Percentiles rank a stretch among this genome's conserved stretches.
Conservation (phyloP, 768 basidiomycete genomes). For the Leccinum barrowsii region DNA sequence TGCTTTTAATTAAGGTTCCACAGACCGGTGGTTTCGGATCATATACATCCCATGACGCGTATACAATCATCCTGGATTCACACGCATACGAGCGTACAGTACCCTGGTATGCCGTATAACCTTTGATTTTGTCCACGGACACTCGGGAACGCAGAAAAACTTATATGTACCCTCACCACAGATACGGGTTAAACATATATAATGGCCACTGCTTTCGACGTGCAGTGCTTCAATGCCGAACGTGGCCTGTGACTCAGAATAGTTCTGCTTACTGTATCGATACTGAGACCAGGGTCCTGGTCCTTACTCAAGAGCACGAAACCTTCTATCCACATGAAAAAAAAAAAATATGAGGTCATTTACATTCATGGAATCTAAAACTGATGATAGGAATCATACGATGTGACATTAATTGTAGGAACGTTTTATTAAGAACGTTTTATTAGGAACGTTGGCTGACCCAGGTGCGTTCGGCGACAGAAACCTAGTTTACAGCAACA, state of each 20-base stretch:
- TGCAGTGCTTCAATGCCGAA: not conserved
- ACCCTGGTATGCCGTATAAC: not conserved
- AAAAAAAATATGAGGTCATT: not conserved
- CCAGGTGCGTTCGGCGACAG: not conserved
- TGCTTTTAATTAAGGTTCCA: not conserved
- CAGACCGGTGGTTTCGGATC: not conserved
- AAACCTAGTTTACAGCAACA: not conserved
- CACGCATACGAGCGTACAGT: not conserved
- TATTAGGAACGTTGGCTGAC: not conserved
- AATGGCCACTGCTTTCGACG: not conserved
- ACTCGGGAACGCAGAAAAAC: not conserved
- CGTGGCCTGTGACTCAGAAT: not conserved
- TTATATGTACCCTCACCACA: not conserved
- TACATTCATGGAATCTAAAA: not conserved
- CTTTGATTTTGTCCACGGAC: not conserved
- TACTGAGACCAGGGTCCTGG: not conserved
- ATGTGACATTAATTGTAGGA: not conserved
- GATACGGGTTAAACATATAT: not conserved
- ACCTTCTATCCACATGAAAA: not conserved
- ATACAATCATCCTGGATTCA: not conserved
- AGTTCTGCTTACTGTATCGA: not conserved
- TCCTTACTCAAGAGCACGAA: not conserved
- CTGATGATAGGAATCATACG: not conserved
- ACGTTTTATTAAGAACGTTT: not conserved
- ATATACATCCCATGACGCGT: not conserved